Evolutionary conservation across 805 yeast genomes (phyloP).

Genomic region (Ogataea ramenticola): DNA sequence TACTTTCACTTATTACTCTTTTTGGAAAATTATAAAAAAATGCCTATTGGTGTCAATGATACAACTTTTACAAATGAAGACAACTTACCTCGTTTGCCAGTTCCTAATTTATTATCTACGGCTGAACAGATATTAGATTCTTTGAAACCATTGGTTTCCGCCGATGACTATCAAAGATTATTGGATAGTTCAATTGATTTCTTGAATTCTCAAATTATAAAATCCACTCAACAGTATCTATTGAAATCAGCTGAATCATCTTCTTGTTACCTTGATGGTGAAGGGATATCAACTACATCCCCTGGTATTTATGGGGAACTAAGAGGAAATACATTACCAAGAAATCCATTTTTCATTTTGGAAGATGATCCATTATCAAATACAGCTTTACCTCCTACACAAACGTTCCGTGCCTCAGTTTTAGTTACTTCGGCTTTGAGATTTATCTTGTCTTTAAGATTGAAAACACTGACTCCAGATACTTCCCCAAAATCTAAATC

Average conservation of each 20-base stretch:
- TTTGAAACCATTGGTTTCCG: slow-evolving; percentile 50
- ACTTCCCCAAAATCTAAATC: slow-evolving; percentile 39
- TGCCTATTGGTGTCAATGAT: slow-evolving; percentile 2
- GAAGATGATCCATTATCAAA: slow-evolving; percentile 68
- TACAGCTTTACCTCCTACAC: slow-evolving; percentile 48
- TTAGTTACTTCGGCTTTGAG: slow-evolving; percentile 59
- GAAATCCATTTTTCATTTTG: slow-evolving; percentile 68
- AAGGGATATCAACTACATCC: slow-evolving; percentile 37
- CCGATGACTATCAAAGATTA: slow-evolving; percentile 43
- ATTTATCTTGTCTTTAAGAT: slow-evolving; percentile 53
- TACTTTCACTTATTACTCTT: no score
- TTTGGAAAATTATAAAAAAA: no score
- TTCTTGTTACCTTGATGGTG: slow-evolving; percentile 48
- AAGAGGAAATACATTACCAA: slow-evolving; percentile 61
- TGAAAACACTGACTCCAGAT: slow-evolving; percentile 50
- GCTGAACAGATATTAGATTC: slow-evolving; percentile 47
- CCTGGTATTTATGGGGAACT: slow-evolving; percentile 58
- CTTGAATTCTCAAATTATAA: slow-evolving; percentile 32
- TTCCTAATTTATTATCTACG: slow-evolving; percentile 49
- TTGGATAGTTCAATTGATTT: slow-evolving; percentile 38
- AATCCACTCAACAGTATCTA: slow-evolving; percentile 48
- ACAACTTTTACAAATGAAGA: slow-evolving; percentile 35
- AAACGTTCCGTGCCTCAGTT: slow-evolving; percentile 61
- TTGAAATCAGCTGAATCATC: slow-evolving; percentile 34
- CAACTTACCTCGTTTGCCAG: slow-evolving; percentile 49